These are phyloP conservation scores for Leccinum boreale DNA, from an alignment of 768 basidiomycete genomes.

Conservation along the genomic window DNA sequence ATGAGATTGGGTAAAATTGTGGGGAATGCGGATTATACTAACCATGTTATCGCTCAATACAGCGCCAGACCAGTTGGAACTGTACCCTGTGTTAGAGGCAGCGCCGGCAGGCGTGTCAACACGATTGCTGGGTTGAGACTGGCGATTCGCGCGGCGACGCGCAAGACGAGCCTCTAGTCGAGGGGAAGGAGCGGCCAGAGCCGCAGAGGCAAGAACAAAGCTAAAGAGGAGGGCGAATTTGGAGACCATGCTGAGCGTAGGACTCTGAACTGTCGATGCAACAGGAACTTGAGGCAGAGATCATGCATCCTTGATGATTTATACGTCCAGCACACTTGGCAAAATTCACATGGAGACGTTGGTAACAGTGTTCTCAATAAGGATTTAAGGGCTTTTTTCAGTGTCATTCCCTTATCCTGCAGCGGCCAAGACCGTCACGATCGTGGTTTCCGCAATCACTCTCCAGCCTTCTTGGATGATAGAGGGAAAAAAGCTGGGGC, in stretches of 20 bases:
- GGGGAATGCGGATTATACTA: neutral
- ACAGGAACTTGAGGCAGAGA: neutral
- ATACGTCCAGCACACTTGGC: neutral
- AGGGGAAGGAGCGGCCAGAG: neutral
- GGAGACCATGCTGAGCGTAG: neutral
- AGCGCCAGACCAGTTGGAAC: neutral
- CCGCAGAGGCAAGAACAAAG: neutral
- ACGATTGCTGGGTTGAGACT: neutral
- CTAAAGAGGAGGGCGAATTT: neutral
- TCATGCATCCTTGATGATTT: neutral
- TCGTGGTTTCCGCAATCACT: neutral
- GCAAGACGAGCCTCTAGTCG: neutral
- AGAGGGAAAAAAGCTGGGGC: neutral
- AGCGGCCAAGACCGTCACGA: neutral
- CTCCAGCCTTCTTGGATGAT: neutral
- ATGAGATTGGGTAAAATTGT: neutral
- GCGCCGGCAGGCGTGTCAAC: neutral
- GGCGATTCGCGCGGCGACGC: neutral
- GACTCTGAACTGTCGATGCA: neutral
- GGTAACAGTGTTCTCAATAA: neutral
- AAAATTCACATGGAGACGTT: neutral
- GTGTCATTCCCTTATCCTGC: neutral
- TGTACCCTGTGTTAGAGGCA: neutral
- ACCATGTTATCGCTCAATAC: neutral
- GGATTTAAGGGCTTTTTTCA: neutral